These are phyloP conservation scores for Thalassiosira profunda DNA, from an alignment of 108 stramenopile genomes.

Conservation along the genomic window DNA sequence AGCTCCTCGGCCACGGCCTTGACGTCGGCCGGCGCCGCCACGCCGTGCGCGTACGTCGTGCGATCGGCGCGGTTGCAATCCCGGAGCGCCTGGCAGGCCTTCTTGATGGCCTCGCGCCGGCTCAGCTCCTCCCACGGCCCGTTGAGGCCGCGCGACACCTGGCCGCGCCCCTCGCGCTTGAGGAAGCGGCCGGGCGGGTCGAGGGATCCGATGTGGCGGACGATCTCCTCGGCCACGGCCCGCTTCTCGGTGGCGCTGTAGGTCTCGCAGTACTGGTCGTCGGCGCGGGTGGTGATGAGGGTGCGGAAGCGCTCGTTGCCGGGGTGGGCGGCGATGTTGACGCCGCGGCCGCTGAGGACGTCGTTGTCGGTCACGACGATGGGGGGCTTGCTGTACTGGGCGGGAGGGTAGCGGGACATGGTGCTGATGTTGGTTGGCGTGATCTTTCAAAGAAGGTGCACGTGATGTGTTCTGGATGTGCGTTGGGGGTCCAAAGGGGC, in stretches of 20 bases:
- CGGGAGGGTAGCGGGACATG: constrained; percentile 2
- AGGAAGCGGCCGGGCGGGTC: constrained; percentile 86
- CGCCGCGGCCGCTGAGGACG: constrained; percentile 79
- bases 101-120: constrained; percentile 63
- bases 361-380: constrained; percentile 73
- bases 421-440: not conserved
- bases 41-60: constrained; percentile 64
- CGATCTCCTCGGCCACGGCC: constrained; percentile 77
- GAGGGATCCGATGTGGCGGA: constrained; percentile 65
- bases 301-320: constrained; percentile 85
- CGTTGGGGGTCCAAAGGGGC: not conserved
- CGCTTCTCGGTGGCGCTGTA: constrained; percentile 77
- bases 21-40: constrained; percentile 71
- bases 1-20: constrained; percentile 41
- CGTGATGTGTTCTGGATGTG: not conserved
- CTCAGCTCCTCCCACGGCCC: constrained; percentile 81
- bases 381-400: constrained; percentile 32
- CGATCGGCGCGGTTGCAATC: constrained; percentile 87
- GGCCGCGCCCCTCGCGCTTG: constrained; percentile 59
- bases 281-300: constrained; percentile 62
- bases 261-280: constrained; percentile 60
- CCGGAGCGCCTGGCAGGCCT: constrained; percentile 77
- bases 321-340: constrained; percentile 80
- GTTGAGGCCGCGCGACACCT: constrained; percentile 59
- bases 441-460: not conserved